Conservation (phyloP, 345 rosid genomes). For the Tarenaya hassleriana region DNA sequence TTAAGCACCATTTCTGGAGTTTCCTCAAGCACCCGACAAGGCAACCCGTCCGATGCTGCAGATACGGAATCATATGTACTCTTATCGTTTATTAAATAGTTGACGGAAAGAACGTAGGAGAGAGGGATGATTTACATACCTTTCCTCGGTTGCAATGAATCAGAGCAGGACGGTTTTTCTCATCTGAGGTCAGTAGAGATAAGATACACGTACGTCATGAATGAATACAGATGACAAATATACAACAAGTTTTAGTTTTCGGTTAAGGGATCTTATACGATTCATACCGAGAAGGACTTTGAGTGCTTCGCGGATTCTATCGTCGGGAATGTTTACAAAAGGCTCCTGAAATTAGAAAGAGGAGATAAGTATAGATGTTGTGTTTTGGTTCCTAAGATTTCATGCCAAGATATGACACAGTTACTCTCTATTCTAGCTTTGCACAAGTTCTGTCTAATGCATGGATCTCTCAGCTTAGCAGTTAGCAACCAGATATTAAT, state of each 20-base stretch:
- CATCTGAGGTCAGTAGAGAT: slow-evolving; percentile 40
- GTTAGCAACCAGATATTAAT: too few species aligned
- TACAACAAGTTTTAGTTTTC: slow-evolving; percentile 3
- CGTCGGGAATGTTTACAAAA: slow-evolving; percentile 82
- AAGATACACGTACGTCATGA: background rate
- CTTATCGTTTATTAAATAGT: background rate
- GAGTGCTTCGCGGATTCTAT: slow-evolving; percentile 75
- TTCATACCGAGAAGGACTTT: slow-evolving; percentile 68
- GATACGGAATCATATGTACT: slow-evolving; percentile 2
- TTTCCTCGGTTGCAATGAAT: slow-evolving; percentile 94
- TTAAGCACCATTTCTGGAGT: slow-evolving; percentile 79
- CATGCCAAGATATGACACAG: slow-evolving; percentile 4
- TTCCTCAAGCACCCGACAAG: slow-evolving; percentile 91
- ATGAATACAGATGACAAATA: slow-evolving; percentile 7
- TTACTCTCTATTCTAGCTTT: too few species aligned
- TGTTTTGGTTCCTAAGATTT: background rate
- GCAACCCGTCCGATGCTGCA: slow-evolving; percentile 93
- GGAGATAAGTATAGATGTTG: background rate
- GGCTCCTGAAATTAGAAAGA: slow-evolving; percentile 58
- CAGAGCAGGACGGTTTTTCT: slow-evolving; percentile 79
- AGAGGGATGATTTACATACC: slow-evolving; percentile 35
- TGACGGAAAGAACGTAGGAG: slow-evolving; percentile 3
- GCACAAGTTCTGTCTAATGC: too few species aligned
- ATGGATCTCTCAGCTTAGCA: too few species aligned
- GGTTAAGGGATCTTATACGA: slow-evolving; percentile 4